Base-by-base conservation (phyloP, 768 basidiomycete genomes). In the Lentinula raphanica region DNA sequence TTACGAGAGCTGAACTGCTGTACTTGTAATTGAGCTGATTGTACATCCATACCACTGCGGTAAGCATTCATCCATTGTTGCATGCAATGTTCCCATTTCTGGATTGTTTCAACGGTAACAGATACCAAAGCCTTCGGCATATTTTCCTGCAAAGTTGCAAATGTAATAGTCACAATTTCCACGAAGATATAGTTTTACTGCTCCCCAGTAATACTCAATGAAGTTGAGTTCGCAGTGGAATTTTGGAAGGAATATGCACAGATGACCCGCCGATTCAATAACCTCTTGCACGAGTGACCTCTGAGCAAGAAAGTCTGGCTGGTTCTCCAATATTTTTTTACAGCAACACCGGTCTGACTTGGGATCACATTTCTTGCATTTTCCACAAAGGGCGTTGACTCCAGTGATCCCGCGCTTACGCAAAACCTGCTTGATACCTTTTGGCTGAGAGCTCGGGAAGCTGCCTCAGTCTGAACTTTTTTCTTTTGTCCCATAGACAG, bases 51-150 rank as follows among this genome's bases (percentile, higher is more conserved):
- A 15, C 69, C 69, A 15, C 50, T 39, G 23, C 59, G 2, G 55
- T 75, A 76, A n/a, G 73, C 71, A 46, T 72, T 64, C 60, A 74
- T 69, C 63, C 67, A 74, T 21, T 70, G 21, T 28, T 54, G 32
- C 60, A 68, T 67, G 7, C 63, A 55, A 60, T 74, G 68, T 49
- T 76, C 70, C 73, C 73, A 76, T 42, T 65, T 63, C 27, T 68
- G 61, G 23, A 74, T 71, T 2, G 69, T 67, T 15, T 61, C 35
- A 29, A 68, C 44, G 57, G 56, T 42, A 45, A 67, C 63, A 6
- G 65, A 66, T 11, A 21, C 54, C 23, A 69, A 36, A 27, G 67
- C 67, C 1, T 54, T 48, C 5, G 60, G 62, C 53, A 70, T 50
- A 56, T 70, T 70, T 17, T 58, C 50, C 29, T 66, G 60, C n/a